These are phyloP conservation scores for Psophocarpus tetragonolobus DNA, from an alignment of 306 rosid genomes.

Conservation along the genomic window DNA sequence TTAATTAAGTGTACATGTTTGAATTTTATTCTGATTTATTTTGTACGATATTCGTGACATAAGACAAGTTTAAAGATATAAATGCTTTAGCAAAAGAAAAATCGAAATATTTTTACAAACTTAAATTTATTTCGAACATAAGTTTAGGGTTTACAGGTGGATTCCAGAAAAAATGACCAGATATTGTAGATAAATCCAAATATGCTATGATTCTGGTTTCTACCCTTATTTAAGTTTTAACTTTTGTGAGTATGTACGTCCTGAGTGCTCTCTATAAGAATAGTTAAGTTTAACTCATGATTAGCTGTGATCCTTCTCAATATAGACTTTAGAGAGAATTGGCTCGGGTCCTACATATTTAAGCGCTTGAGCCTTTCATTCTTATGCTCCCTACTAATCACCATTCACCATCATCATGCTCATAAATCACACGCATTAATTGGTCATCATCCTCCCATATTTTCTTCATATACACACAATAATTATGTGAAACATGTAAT, in stretches of 20 bases:
- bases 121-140: no score
- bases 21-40: no score
- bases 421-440: conserved; percentile 13
- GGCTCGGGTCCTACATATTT: conserved; percentile 18
- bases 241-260: background rate
- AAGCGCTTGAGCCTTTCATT: conserved; percentile 5
- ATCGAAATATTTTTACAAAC: no score
- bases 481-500: conserved; percentile 25
- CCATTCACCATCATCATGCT: conserved; percentile 1
- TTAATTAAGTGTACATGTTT: no score
- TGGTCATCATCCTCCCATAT: background rate
- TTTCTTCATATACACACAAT: background rate
- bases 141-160: no score
- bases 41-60: no score
- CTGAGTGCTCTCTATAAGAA: background rate
- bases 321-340: conserved; percentile 2
- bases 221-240: background rate
- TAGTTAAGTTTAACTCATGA: conserved; percentile 27
- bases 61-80: no score
- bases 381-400: conserved; percentile 13
- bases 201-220: background rate
- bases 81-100: no score
- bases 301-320: conserved; percentile 17
- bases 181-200: no score
- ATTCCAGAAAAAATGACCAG: no score